Evolutionary conservation across 768 basidiomycete species (phyloP).

Genomic region (Tylopilus sp.): DNA sequence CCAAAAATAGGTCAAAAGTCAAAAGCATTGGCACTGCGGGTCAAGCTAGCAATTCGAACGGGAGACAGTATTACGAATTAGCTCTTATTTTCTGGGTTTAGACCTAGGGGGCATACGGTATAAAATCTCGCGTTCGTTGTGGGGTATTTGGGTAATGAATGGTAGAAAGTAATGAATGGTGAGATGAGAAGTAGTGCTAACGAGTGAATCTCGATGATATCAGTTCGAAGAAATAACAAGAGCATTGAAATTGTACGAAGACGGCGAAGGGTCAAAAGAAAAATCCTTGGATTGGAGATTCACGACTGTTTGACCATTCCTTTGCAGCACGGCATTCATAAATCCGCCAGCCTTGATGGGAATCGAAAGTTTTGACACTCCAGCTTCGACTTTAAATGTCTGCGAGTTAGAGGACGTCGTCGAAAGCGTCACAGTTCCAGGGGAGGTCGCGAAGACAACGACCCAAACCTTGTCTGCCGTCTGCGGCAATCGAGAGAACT

Average conservation of each 20-base stretch:
- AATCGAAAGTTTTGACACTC: slow-evolving; percentile 60
- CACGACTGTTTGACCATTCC: slow-evolving; percentile 47
- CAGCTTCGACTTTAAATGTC: slow-evolving; percentile 50
- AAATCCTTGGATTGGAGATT: slow-evolving; percentile 49
- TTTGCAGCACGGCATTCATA: slow-evolving; percentile 47
- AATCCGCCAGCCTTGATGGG: slow-evolving; percentile 49
- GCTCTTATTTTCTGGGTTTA: too few relatives aligned
- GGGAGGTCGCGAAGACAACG: slow-evolving; percentile 58
- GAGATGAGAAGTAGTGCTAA: too few relatives aligned
- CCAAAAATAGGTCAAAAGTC: too few relatives aligned
- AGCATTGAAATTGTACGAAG: slow-evolving; percentile 69
- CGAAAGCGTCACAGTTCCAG: slow-evolving; percentile 54
- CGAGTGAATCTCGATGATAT: too few relatives aligned
- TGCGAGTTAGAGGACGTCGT: slow-evolving; percentile 42
- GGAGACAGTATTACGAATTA: too few relatives aligned
- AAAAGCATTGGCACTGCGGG: too few relatives aligned
- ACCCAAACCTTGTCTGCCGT: slow-evolving; percentile 66
- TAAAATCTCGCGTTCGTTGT: too few relatives aligned
- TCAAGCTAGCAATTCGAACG: too few relatives aligned
- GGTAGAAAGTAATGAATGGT: too few relatives aligned
- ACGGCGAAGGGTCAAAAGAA: slow-evolving; percentile 50
- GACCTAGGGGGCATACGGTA: too few relatives aligned
- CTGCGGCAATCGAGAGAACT: slow-evolving; percentile 30
- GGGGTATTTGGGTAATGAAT: too few relatives aligned
- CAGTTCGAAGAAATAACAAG: slow-evolving; percentile 45